Conservation (phyloP, 2,329 filamentous ascomycete genomes). For the Huntiella omanensis region DNA sequence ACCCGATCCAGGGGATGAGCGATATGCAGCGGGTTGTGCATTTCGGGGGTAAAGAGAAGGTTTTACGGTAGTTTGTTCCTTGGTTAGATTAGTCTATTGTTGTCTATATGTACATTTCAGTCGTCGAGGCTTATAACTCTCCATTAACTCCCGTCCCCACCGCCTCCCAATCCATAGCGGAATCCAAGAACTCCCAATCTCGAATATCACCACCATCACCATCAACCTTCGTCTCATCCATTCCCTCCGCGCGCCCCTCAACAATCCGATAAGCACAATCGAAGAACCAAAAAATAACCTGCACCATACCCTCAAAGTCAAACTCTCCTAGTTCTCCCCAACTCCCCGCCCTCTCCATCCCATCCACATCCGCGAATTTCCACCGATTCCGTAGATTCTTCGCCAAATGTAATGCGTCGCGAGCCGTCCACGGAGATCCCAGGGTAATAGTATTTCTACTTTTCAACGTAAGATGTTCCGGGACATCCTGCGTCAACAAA, state of each 20-base stretch:
- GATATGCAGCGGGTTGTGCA: constrained; percentile 10
- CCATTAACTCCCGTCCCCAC: neutral
- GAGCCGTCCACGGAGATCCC: constrained; percentile 18
- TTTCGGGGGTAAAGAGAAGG: constrained; percentile 7
- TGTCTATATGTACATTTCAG: neutral
- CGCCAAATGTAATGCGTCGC: constrained; percentile 40
- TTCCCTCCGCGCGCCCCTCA: neutral
- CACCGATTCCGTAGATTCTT: constrained; percentile 55
- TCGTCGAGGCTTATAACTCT: neutral
- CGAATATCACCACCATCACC: constrained; percentile 14
- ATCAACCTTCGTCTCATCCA: constrained; percentile 15
- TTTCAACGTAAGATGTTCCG: neutral
- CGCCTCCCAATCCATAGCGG: constrained; percentile 40
- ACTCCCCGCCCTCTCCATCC: constrained; percentile 11
- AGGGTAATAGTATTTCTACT: neutral
- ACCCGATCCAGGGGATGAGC: constrained; percentile 10
- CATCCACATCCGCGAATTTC: constrained; percentile 43
- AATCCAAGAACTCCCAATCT: constrained; percentile 36
- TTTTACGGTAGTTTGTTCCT: constrained; percentile 3
- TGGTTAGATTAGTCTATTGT: neutral
- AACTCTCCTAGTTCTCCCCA: constrained; percentile 34
- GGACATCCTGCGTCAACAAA: constrained; percentile 23
- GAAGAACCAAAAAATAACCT: constrained; percentile 36
- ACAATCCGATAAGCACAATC: constrained; percentile 30
- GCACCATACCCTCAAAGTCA: constrained; percentile 40